These are phyloP conservation scores for Fonsecaea nubica DNA, from an alignment of 2,329 filamentous ascomycete species.

Conservation along the genomic window DNA sequence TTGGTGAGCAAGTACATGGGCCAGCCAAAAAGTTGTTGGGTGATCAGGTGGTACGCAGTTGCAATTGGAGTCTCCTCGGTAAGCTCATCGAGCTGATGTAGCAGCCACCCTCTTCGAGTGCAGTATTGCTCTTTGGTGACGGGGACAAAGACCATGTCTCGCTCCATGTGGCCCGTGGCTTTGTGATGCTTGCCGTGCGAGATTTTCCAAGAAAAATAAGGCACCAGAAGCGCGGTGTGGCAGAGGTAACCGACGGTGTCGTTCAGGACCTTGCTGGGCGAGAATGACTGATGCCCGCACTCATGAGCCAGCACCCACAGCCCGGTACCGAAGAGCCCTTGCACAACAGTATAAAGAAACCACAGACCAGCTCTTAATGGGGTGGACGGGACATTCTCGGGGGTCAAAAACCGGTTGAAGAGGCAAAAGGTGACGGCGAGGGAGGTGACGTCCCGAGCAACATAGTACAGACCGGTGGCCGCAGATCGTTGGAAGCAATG, in stretches of 20 bases:
- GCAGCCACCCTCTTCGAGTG: constrained; percentile 72
- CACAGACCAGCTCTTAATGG: constrained; percentile 70
- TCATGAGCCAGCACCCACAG: constrained; percentile 97
- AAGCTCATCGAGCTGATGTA: constrained; percentile 85
- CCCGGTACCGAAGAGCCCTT: constrained; percentile 92
- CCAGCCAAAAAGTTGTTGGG: constrained; percentile 92
- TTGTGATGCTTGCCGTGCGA: constrained; percentile 99
- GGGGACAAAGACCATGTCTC: constrained; percentile 99
- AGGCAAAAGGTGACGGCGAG: constrained; percentile 80
- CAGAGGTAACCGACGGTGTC: constrained; percentile 90
- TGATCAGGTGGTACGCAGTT: constrained; percentile 74
- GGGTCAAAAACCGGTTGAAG: constrained; percentile 88
- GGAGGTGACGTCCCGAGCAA: constrained; percentile 77
- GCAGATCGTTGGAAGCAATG: constrained; percentile 94
- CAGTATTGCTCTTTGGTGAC: constrained; percentile 85
- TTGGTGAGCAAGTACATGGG: constrained; percentile 89
- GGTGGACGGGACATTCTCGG: constrained; percentile 76
- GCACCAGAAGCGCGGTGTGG: constrained; percentile 87
- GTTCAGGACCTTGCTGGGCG: constrained; percentile 86
- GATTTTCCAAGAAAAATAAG: constrained; percentile 99
- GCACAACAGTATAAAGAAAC: constrained; percentile 75
- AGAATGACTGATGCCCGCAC: constrained; percentile 97
- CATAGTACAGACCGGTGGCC: constrained; percentile 76
- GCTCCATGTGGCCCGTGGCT: constrained; percentile 94
- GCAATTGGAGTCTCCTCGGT: constrained; percentile 92